Percentiles rank a stretch among this genome's conserved stretches.
These are phyloP conservation scores for Talaromyces nanjingensis DNA, from an alignment of 495 filamentous ascomycete species.

Conservation along the genomic window DNA sequence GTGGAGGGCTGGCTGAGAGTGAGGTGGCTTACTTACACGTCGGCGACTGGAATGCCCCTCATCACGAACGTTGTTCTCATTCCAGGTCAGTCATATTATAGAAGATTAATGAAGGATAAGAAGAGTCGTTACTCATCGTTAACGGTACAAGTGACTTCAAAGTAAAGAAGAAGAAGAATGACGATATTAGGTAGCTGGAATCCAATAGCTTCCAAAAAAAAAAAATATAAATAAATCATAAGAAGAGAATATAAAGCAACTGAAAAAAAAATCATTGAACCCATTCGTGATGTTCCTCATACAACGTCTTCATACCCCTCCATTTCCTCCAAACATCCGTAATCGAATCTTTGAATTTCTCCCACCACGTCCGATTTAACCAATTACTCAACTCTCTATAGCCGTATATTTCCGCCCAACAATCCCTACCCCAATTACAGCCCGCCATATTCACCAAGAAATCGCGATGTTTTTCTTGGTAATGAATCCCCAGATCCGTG, in stretches of 20 bases:
- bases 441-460: conserved; percentile 99
- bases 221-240: background rate
- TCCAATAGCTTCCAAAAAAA: background rate
- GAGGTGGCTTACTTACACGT: background rate
- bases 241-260: conserved; percentile 1
- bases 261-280: background rate
- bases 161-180: background rate
- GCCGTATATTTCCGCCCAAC: conserved; percentile 94
- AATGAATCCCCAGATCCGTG: conserved; percentile 73
- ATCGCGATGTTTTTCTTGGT: conserved; percentile 75
- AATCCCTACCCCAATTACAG: conserved; percentile 93
- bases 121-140: background rate
- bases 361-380: conserved; percentile 76
- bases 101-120: background rate
- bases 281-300: conserved; percentile 10
- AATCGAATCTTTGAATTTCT: conserved; percentile 42
- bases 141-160: background rate
- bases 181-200: background rate
- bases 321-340: conserved; percentile 16
- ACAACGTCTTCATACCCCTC: background rate
- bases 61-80: background rate
- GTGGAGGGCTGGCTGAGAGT: background rate
- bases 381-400: conserved; percentile 83
- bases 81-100: background rate
- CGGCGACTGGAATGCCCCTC: background rate